A percentile compares a stretch with the other conserved stretches of the same genome.
Conservation (phyloP, 1,284 basidiomycete species). For the Ganoderma sinense region DNA sequence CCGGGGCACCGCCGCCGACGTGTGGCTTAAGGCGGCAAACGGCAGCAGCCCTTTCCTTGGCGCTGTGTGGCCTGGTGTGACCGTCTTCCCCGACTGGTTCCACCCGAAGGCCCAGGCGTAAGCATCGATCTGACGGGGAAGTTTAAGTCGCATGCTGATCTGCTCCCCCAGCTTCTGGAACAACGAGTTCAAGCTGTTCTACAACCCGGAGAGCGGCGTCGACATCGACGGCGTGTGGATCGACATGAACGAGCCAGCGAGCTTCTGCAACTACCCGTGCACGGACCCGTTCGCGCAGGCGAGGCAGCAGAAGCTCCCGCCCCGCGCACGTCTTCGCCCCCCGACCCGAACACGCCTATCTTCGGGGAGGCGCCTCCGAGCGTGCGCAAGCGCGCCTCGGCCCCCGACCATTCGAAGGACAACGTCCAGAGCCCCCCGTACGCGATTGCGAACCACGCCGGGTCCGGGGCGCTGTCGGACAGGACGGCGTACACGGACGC, state of each 20-base stretch:
- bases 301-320: conserved; percentile 56
- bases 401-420: conserved; percentile 36
- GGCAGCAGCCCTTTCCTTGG: conserved; percentile 60
- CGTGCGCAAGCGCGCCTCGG: conserved; percentile 45
- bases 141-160: neutral
- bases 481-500: conserved; percentile 64
- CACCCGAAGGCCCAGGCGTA: conserved; percentile 57
- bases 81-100: conserved; percentile 79
- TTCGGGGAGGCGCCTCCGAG: conserved; percentile 45
- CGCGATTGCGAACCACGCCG: conserved; percentile 61
- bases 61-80: conserved; percentile 77
- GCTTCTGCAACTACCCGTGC: conserved; percentile 68
- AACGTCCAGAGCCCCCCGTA: conserved; percentile 62
- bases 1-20: conserved; percentile 58
- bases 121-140: conserved; percentile 26
- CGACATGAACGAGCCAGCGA: conserved; percentile 78
- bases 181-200: conserved; percentile 68
- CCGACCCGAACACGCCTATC: conserved; percentile 60
- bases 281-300: conserved; percentile 65
- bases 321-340: conserved; percentile 57
- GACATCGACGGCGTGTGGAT: conserved; percentile 79
- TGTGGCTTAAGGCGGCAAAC: conserved; percentile 71
- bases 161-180: conserved; percentile 60
- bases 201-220: conserved; percentile 58
- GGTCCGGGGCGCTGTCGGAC: conserved; percentile 52